These are phyloP conservation scores for Cryptococcus sp. DNA, from an alignment of 1,284 basidiomycete genomes.

Conservation along the genomic window DNA sequence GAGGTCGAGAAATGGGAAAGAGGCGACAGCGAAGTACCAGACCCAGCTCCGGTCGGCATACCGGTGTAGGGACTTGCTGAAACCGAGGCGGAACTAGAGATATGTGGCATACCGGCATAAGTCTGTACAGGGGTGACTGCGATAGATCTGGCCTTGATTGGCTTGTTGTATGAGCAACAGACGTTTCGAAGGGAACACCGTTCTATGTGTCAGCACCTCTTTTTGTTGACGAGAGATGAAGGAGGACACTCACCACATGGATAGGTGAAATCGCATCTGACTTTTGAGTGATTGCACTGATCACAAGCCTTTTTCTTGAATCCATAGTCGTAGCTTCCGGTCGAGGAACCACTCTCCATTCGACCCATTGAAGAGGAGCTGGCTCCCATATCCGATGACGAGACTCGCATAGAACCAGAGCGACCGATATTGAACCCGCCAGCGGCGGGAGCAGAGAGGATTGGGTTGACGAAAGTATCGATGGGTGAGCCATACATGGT, in stretches of 20 bases:
- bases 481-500: not conserved
- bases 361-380: constrained; percentile 8
- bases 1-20: constrained; percentile 26
- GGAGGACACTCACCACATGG: constrained; percentile 58
- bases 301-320: constrained; percentile 58
- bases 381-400: constrained; percentile 22
- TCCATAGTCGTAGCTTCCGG: constrained; percentile 25
- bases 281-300: constrained; percentile 73
- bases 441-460: not conserved
- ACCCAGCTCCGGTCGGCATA: too few relatives aligned
- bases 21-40: constrained; percentile 12
- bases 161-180: constrained; percentile 77
- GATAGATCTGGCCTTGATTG: constrained; percentile 39
- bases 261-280: constrained; percentile 74
- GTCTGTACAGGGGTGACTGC: not conserved
- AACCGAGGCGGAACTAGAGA: constrained; percentile 1
- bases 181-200: constrained; percentile 71
- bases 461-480: not conserved
- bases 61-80: not conserved
- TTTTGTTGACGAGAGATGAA: not conserved
- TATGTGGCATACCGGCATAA: not conserved
- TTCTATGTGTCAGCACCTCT: constrained; percentile 49
- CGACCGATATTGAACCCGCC: not conserved
- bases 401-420: constrained; percentile 15
- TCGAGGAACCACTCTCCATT: constrained; percentile 5